Base-by-base conservation (phyloP, 176 grass and related monocot species). In the Ananas comosus region DNA sequence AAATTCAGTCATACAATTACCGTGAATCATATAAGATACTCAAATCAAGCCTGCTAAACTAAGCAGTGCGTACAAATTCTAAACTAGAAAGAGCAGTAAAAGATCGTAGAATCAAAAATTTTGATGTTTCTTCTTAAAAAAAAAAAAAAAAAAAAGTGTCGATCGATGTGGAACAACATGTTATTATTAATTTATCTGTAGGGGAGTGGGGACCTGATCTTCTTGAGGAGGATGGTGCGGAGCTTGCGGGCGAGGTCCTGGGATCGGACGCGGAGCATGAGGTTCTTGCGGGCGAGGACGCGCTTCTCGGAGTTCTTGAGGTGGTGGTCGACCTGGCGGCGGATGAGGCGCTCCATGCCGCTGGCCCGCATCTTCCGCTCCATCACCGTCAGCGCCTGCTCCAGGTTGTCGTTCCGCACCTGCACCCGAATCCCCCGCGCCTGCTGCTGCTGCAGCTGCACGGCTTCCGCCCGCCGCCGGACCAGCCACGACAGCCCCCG, bases 301-400 rank as follows among this genome's bases (percentile, higher is more conserved):
- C 87, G 87, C 85, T 93, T 99, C 84, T 93, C 89, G 14, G 94
- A 90, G 75, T 99, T 77, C 89, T 99, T 99, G 68, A 99, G 56
- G 72, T 99, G 94, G 70, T 88, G 63, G 50, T 81, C 66, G 12
- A 80, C 78, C 51, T 65, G 86, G 64, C 80, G 71, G 51, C 57
- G 68, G 80, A 91, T 93, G 27, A 99, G 82, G 48, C 94, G 70
- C 75, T 99, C 94, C 72, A 99, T 93, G 50, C 89, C 94, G 67
- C 89, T 99, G 2, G 78, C 82, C 47, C 79, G 74, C 77, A 99
- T 91, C 82, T 85, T 88, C 76, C 87, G 82, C 56, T 88, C 82
- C 89, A 99, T 99, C 54, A 90, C 0, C 53, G 42, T 2, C 49
- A 99, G 78, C 51, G 94, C 94, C 54, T 69, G 80, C 64, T 99